Base-by-base conservation (phyloP, 1,284 basidiomycete genomes). In the Tranzscheliella williamsii region DNA sequence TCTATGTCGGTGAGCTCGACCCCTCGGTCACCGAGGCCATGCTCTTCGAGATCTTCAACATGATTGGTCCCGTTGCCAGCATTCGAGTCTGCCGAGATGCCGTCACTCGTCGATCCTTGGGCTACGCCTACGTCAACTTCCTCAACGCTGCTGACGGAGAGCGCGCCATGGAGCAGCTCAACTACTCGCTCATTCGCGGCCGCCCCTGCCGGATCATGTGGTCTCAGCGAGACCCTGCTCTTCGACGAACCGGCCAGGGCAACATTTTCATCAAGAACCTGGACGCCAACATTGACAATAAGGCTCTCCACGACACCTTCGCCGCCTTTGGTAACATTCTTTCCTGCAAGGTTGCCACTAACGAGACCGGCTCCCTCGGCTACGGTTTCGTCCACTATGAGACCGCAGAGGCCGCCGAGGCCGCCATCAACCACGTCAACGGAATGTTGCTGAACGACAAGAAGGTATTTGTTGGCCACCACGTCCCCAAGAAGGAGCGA, bases 191-290 rank as follows among this genome's bases (percentile, higher is more conserved):
- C 77, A 98, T 99, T 83, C 97, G 97, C 84, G 88, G 88, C 81
- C 90, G 91, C 76, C 88, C 95, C 65, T 99, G 95, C 84, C 92
- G 95, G 77, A 99, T 99, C 84, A 99, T 99, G 95, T 97, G 95
- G 93, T 97, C 93, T 76, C 94, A 98, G 85, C 91, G 95, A 79
- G 95, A 98, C 83, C 95, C 95, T 60, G 90, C 91, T 72, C 86
- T 98, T 77, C 91, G 95, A 81, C 97, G 98, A 86, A 97, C 93
- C 67, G 93, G 93, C 67, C 92, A 96, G 82, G 95, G 95, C 81
- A 99, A 98, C 82, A 94, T 99, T 79, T 99, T 99, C 83, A 98
- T 99, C 84, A 99, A 98, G 84, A 98, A 98, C 83, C 83, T 99
- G 70, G 95, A 98, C 79, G 91, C 95, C 80, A 84, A 85, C 62